Conservation (phyloP, 768 basidiomycete species). For the Neoboletus subvelutipes region DNA sequence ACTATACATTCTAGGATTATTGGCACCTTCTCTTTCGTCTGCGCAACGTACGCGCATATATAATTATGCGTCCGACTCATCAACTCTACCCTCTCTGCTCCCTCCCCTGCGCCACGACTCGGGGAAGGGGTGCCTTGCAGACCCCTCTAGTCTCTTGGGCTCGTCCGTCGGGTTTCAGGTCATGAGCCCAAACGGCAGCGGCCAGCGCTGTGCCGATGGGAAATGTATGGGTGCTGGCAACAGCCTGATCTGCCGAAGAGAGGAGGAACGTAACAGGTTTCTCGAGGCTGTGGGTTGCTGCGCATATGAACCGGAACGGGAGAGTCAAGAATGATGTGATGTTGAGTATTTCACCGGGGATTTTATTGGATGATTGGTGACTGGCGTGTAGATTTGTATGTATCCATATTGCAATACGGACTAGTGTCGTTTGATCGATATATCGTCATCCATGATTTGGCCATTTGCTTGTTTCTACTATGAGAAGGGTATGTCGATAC, state of each 20-base stretch:
- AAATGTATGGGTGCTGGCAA: constrained; percentile 41
- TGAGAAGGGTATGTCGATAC: background rate
- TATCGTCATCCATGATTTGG: background rate
- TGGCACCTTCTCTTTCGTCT: constrained; percentile 57
- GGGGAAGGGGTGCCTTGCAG: constrained; percentile 18
- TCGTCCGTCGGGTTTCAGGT: constrained; percentile 12
- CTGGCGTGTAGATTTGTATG: constrained; percentile 12
- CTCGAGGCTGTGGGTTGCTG: constrained; percentile 46
- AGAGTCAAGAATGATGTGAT: constrained; percentile 1
- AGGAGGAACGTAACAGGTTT: constrained; percentile 45
- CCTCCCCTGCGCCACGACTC: constrained; percentile 30
- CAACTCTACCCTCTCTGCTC: constrained; percentile 48
- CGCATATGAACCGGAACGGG: constrained; percentile 41
- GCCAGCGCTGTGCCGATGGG: constrained; percentile 34
- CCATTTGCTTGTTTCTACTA: background rate
- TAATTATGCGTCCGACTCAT: constrained; percentile 47
- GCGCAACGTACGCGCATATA: constrained; percentile 57
- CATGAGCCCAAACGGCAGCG: constrained; percentile 8
- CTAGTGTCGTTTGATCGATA: background rate
- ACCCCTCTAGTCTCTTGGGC: constrained; percentile 20
- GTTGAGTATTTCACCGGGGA: constrained; percentile 1
- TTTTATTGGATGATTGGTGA: background rate
- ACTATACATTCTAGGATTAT: constrained; percentile 52
- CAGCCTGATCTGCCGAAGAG: constrained; percentile 40
- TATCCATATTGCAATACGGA: constrained; percentile 9